phyloP scores from a whole-genome alignment of 169 alveolate species.

The Eimeria praecox region DNA sequence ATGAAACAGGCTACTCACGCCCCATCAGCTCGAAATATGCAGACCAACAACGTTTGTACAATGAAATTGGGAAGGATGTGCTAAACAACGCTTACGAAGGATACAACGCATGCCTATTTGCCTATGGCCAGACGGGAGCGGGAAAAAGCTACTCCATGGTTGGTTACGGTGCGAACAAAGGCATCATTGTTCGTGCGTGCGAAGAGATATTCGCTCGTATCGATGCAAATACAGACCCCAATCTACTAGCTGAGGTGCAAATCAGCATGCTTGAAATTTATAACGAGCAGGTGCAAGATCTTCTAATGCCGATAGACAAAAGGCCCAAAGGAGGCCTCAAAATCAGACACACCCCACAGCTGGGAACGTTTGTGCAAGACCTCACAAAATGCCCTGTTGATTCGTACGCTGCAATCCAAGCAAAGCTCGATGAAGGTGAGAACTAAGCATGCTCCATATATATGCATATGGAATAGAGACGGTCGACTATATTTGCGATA shows the following conservation, averaged over 20 bases:
- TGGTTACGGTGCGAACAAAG: slow-evolving; percentile 97
- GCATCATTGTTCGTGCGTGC: slow-evolving; percentile 95
- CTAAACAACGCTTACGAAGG: slow-evolving; percentile 96
- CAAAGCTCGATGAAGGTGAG: slow-evolving; percentile 92
- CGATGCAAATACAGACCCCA: slow-evolving; percentile 39
- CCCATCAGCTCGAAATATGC: slow-evolving; percentile 87
- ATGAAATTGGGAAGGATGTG: slow-evolving; percentile 92
- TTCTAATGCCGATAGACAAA: slow-evolving; percentile 88
- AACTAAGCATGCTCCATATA: background rate
- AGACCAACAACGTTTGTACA: slow-evolving; percentile 91
- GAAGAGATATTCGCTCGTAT: slow-evolving; percentile 93
- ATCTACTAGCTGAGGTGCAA: slow-evolving; percentile 81
- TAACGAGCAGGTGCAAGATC: slow-evolving; percentile 96
- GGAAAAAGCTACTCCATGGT: slow-evolving; percentile 97
- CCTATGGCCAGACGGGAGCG: slow-evolving; percentile 93
- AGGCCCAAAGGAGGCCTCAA: slow-evolving; percentile 92
- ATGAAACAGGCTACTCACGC: slow-evolving; percentile 85
- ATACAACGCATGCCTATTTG: slow-evolving; percentile 96
- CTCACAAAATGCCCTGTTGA: slow-evolving; percentile 88
- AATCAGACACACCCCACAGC: slow-evolving; percentile 91
- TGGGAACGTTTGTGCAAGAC: slow-evolving; percentile 83
- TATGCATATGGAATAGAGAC: background rate
- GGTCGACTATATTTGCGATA: background rate
- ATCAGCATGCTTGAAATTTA: slow-evolving; percentile 93
- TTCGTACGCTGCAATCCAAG: slow-evolving; percentile 90